Evolutionary conservation across 768 basidiomycete genomes (phyloP).

Genomic region (Xerocomellus amylosporus): DNA sequence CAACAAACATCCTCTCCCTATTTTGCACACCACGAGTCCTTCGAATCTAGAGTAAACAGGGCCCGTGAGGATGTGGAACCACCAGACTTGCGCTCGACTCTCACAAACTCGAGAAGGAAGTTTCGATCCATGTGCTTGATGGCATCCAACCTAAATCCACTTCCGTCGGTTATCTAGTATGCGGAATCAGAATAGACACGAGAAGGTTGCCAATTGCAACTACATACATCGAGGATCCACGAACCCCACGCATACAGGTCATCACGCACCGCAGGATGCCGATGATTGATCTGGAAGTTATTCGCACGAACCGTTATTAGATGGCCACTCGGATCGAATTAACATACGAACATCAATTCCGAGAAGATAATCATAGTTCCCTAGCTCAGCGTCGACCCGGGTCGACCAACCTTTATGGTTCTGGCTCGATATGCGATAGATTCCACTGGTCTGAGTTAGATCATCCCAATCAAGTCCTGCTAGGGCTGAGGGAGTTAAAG

Average conservation of each 20-base stretch:
- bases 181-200: neutral
- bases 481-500: neutral
- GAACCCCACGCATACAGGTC: slow-evolving; percentile 76
- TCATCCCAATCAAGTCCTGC: slow-evolving; percentile 85
- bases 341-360: slow-evolving; percentile 58
- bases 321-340: neutral
- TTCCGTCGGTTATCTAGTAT: slow-evolving; percentile 59
- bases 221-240: slow-evolving; percentile 65
- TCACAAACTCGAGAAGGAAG: slow-evolving; percentile 70
- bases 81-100: slow-evolving; percentile 15
- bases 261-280: slow-evolving; percentile 73
- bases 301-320: slow-evolving; percentile 11
- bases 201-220: neutral
- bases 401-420: slow-evolving; percentile 79
- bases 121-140: slow-evolving; percentile 83
- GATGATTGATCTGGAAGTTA: slow-evolving; percentile 66
- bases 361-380: slow-evolving; percentile 83
- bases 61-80: neutral
- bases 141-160: slow-evolving; percentile 85
- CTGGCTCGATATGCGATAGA: slow-evolving; percentile 69
- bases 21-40: slow-evolving; percentile 45
- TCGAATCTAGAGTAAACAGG: slow-evolving; percentile 42
- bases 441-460: slow-evolving; percentile 52
- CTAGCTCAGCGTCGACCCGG: slow-evolving; percentile 78
- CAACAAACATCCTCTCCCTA: slow-evolving; percentile 54